phyloP scores from a whole-genome alignment of 495 filamentous ascomycete genomes.

The Daldinia bambusicola region DNA sequence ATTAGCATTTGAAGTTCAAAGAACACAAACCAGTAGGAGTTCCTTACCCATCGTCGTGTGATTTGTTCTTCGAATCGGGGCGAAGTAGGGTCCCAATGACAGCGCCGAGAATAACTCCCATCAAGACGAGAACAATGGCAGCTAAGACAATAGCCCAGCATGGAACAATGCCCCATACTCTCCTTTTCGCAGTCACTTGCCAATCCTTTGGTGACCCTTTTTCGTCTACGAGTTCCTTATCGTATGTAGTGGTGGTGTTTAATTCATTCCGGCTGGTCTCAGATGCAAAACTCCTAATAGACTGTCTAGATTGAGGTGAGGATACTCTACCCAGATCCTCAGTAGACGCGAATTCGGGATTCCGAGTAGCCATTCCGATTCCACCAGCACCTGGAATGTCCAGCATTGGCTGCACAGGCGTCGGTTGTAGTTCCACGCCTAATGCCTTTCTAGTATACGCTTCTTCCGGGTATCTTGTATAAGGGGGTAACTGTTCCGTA shows the following conservation, averaged over 20 bases:
- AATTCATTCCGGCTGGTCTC: constrained; percentile 58
- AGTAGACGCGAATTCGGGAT: constrained; percentile 65
- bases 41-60: constrained; percentile 39
- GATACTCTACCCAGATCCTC: constrained; percentile 55
- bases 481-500: constrained; percentile 89
- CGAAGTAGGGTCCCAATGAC: constrained; percentile 55
- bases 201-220: constrained; percentile 63
- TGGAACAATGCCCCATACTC: constrained; percentile 71
- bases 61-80: constrained; percentile 42
- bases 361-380: constrained; percentile 62
- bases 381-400: constrained; percentile 61
- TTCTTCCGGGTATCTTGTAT: constrained; percentile 80
- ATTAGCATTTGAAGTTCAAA: constrained; percentile 29
- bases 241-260: constrained; percentile 49
- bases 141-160: constrained; percentile 73
- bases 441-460: constrained; percentile 52
- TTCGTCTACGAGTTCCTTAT: constrained; percentile 46
- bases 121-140: constrained; percentile 62
- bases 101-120: constrained; percentile 72
- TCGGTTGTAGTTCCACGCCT: constrained; percentile 32
- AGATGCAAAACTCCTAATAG: constrained; percentile 59
- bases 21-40: neutral
- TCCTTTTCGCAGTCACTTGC: constrained; percentile 66
- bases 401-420: constrained; percentile 37
- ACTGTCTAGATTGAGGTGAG: constrained; percentile 64